Evolutionary conservation across 495 filamentous ascomycete species (phyloP).

Genomic region (Penicillium parvum): DNA sequence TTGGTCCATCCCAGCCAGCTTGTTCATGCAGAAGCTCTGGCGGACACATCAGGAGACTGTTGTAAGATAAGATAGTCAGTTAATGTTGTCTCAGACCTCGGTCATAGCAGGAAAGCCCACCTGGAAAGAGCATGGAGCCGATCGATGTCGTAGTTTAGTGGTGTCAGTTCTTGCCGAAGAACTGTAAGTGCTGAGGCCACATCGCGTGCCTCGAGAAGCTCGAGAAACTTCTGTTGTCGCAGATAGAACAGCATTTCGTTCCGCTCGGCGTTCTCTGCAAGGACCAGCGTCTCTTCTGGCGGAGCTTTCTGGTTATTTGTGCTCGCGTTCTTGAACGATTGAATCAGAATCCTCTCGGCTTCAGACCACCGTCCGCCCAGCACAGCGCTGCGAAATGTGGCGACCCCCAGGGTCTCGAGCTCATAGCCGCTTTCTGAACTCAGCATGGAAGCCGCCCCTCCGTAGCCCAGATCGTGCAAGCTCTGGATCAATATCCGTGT

Average conservation of each 20-base stretch:
- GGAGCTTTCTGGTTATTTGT: constrained; percentile 19
- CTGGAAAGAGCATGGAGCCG: constrained; percentile 80
- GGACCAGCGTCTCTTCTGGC: constrained; percentile 37
- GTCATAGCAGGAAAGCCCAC: constrained; percentile 34
- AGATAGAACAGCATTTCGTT: constrained; percentile 72
- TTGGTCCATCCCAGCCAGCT: constrained; percentile 85
- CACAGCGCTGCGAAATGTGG: constrained; percentile 77
- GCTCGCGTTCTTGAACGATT: constrained; percentile 32
- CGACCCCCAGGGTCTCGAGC: constrained; percentile 79
- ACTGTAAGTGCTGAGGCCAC: constrained; percentile 70
- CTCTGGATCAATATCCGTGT: constrained; percentile 91
- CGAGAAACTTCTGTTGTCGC: constrained; percentile 91
- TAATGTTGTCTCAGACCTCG: neutral
- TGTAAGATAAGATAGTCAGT: constrained; percentile 5
- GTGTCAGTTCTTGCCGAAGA: constrained; percentile 81
- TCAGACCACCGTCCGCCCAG: constrained; percentile 76
- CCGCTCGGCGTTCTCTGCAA: constrained; percentile 54
- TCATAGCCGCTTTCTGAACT: constrained; percentile 81
- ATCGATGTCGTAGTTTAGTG: constrained; percentile 71
- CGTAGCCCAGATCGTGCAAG: constrained; percentile 81
- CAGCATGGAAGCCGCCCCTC: constrained; percentile 65
- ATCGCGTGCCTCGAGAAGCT: constrained; percentile 76
- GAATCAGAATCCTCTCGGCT: constrained; percentile 77
- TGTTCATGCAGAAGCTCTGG: constrained; percentile 74
- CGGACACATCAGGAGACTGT: constrained; percentile 82